Base-by-base conservation (phyloP, 2,329 filamentous ascomycete genomes). In the Stenocarpella maydis region DNA sequence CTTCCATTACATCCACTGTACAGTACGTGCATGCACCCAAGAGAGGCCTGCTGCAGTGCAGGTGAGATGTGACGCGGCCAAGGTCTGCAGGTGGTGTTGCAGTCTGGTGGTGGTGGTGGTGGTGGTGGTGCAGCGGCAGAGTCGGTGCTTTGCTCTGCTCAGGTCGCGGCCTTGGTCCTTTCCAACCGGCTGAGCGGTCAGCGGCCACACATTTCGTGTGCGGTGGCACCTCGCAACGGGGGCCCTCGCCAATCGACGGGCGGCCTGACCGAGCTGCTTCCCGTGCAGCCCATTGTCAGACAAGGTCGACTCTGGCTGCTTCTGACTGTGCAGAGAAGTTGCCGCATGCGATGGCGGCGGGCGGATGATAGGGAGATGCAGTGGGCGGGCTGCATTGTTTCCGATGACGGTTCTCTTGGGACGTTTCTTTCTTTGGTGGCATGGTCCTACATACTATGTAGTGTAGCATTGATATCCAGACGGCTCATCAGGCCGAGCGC, bases 11-110 rank as follows among this genome's bases (percentile, higher is more conserved):
- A 71, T 67, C 53, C 49, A 71, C 61, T 54, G 58, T 43, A 68
- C 50, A 47, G 50, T 45, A 47, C 49, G 50, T 61, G 52, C 60
- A 69, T 67, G 70, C 67, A 69, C 37, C 65, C 65, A 41, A 69
- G 50, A 28, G 58, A 47, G 43, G 43, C 37, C 43, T 37, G 58
- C 58, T 37, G 58, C 58, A 37, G 58, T 39, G 70, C 67, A 65
- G 50, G 70, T 71, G 63, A 69, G 37, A 67, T 67, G 34, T 71
- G 67, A 71, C 67, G 70, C 45, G 58, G 63, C 67, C 67, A 67
- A 43, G 60, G 53, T 52, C 53, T 67, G 70, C 67, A 60, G 55
- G 34, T 67, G 61, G 50, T 34, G 4, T 34, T 4, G 31, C 4
- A 9, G 31, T 34, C 31, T 34, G 34, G 34, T 12, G 34, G 34